These are phyloP conservation scores for Boletus bicolor DNA, from an alignment of 768 basidiomycete genomes.

Conservation along the genomic window DNA sequence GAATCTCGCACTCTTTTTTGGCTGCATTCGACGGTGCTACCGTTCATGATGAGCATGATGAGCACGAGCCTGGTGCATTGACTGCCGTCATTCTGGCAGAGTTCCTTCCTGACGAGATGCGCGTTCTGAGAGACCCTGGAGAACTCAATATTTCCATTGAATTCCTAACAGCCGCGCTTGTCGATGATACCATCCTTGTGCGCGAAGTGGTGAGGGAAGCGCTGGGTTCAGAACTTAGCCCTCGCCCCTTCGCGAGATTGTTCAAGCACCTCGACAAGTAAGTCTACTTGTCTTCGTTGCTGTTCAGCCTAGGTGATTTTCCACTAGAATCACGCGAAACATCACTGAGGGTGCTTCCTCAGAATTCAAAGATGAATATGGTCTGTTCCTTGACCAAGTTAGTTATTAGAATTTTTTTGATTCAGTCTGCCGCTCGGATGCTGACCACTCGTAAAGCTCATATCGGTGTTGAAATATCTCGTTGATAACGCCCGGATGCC, in stretches of 20 bases:
- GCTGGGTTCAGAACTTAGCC: slow-evolving; percentile 73
- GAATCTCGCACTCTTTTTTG: slow-evolving; percentile 76
- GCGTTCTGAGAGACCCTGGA: slow-evolving; percentile 56
- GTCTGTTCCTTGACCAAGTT: slow-evolving; percentile 74
- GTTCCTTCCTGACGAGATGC: slow-evolving; percentile 68
- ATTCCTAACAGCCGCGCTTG: slow-evolving; percentile 65
- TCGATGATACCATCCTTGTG: slow-evolving; percentile 58
- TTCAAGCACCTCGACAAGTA: slow-evolving; percentile 75
- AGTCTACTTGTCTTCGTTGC: slow-evolving; percentile 24
- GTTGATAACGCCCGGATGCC: slow-evolving; percentile 65
- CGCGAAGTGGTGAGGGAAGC: slow-evolving; percentile 82
- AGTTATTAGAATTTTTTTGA: slow-evolving; percentile 3
- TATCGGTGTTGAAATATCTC: slow-evolving; percentile 70
- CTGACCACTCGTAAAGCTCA: slow-evolving; percentile 47
- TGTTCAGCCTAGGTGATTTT: not conserved
- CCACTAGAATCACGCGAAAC: slow-evolving; percentile 46
- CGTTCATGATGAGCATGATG: slow-evolving; percentile 51
- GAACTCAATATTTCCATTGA: slow-evolving; percentile 62
- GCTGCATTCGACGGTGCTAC: slow-evolving; percentile 71
- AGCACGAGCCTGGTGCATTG: slow-evolving; percentile 48
- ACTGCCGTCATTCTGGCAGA: slow-evolving; percentile 51
- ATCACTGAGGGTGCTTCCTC: slow-evolving; percentile 47
- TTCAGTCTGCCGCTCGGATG: not conserved
- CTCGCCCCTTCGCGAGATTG: slow-evolving; percentile 61
- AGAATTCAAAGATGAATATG: slow-evolving; percentile 37